Evolutionary conservation across 108 stramenopile species (phyloP), one percentile per base, ranked within the genome.

Genomic region (Nitzschia sp.): DNA sequence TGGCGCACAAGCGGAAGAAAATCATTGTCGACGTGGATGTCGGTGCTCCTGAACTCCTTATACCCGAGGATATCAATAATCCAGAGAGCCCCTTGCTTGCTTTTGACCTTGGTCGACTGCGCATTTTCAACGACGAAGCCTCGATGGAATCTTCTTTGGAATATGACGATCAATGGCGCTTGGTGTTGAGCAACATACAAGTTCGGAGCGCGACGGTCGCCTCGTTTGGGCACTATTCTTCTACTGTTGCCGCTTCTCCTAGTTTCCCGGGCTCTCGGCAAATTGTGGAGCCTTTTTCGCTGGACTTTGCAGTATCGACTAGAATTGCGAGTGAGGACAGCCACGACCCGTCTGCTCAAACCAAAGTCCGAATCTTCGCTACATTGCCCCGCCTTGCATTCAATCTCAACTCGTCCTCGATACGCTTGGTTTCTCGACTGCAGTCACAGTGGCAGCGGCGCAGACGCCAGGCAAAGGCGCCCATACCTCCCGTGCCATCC

Each of bases 251-350:
- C n/a, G n/a, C n/a, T 66, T 49, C 2, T 53, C 46, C 47, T 28
- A 46, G 11, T 49, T 1, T n/a, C 36, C 21, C n/a, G 2, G 46
- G n/a, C n/a, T 13, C 38, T 6, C 13, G 64, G 15, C 74, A 75
- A 28, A 27, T 90, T n/a, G 73, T 90, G 25, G 89, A 90, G 70
- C 82, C 86, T 4, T 90, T 90, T 68, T 85, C 84, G 4, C 66
- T 90, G 23, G 75, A 82, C 26, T 87, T 90, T 58, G 49, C 42
- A 0, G 69, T 85, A 32, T 62, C 58, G 32, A 87, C 84, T 9
- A 76, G 57, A 30, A 54, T 89, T 62, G 77, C 66, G 6, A 28
- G 33, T 5, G 58, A 56, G 25, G 28, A 60, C 27, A 53, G 48
- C 25, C 54, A 64, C 46, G 65, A 70, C 28, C 21, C 6, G 11